phyloP scores from a whole-genome alignment of 2,329 filamentous ascomycete species.

The Dichotomopilus funicola region DNA sequence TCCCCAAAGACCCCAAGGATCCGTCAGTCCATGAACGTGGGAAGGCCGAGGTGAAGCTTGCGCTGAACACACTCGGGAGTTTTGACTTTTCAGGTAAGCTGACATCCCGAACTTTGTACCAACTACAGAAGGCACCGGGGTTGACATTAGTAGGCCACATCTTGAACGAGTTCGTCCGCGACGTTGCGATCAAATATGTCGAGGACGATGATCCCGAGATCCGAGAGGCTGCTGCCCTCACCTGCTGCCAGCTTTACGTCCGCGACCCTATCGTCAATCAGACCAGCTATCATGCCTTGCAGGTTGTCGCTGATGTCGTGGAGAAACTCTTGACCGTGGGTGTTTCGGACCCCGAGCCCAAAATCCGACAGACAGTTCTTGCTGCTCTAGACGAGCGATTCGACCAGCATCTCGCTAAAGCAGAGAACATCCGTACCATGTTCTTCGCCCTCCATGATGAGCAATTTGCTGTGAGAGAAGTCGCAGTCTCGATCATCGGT shows the following conservation, averaged over 20 bases:
- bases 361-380: constrained; percentile 83
- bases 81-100: constrained; percentile 74
- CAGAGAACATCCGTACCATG: constrained; percentile 91
- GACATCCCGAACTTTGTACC: background rate
- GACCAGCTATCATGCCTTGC: constrained; percentile 91
- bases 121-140: background rate
- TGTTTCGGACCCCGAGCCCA: constrained; percentile 82
- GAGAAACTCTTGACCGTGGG: constrained; percentile 93
- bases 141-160: constrained; percentile 57
- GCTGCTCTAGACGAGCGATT: constrained; percentile 88
- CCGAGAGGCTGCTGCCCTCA: constrained; percentile 87
- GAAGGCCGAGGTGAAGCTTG: constrained; percentile 84
- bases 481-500: constrained; percentile 92
- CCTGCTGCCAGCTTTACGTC: constrained; percentile 95
- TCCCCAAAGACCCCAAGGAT: constrained; percentile 81
- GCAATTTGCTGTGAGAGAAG: constrained; percentile 84
- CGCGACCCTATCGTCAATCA: constrained; percentile 97
- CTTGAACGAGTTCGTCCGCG: constrained; percentile 95
- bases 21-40: constrained; percentile 71
- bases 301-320: constrained; percentile 96
- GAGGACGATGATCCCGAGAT: constrained; percentile 94
- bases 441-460: constrained; percentile 97
- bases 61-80: constrained; percentile 90
- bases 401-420: constrained; percentile 91
- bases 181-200: constrained; percentile 96